Conservation (phyloP, 176 grass and related monocot genomes). For the Lolium multiflorum region DNA sequence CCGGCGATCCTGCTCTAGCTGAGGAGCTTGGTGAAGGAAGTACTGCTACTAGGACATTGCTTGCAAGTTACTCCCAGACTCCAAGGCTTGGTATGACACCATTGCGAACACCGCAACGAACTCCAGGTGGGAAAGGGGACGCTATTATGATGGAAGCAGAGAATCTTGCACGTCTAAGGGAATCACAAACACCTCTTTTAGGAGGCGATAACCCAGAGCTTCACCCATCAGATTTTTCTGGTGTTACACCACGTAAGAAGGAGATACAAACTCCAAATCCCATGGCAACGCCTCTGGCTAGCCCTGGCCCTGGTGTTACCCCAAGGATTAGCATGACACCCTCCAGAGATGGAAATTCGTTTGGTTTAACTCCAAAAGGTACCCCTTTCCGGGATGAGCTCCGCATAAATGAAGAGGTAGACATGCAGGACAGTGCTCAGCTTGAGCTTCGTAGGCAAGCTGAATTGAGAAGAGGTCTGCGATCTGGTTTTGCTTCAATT, state of each 20-base stretch:
- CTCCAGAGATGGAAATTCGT: slow-evolving; percentile 68
- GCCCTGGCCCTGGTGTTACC: slow-evolving; percentile 73
- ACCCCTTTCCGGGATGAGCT: slow-evolving; percentile 92
- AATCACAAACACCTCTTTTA: slow-evolving; percentile 93
- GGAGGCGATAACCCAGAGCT: slow-evolving; percentile 92
- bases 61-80: slow-evolving; percentile 86
- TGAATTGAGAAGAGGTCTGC: slow-evolving; percentile 72
- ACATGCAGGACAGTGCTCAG: slow-evolving; percentile 71
- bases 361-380: slow-evolving; percentile 70
- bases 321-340: slow-evolving; percentile 86
- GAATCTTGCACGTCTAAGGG: slow-evolving; percentile 86
- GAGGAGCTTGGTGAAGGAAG: slow-evolving; percentile 85
- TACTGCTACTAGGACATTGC: slow-evolving; percentile 78
- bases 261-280: slow-evolving; percentile 93
- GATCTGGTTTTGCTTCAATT: slow-evolving; percentile 66
- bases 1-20: slow-evolving; percentile 58
- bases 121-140: slow-evolving; percentile 83
- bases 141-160: slow-evolving; percentile 99
- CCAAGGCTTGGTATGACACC: slow-evolving; percentile 83
- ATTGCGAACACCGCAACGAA: slow-evolving; percentile 80
- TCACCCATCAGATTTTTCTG: slow-evolving; percentile 91
- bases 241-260: slow-evolving; percentile 82
- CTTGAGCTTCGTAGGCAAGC: slow-evolving; percentile 70
- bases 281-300: slow-evolving; percentile 79
- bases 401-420: slow-evolving; percentile 82